Conservation (phyloP, 192 early-diverging fungal genomes). For the Haplosporangium gracile region DNA sequence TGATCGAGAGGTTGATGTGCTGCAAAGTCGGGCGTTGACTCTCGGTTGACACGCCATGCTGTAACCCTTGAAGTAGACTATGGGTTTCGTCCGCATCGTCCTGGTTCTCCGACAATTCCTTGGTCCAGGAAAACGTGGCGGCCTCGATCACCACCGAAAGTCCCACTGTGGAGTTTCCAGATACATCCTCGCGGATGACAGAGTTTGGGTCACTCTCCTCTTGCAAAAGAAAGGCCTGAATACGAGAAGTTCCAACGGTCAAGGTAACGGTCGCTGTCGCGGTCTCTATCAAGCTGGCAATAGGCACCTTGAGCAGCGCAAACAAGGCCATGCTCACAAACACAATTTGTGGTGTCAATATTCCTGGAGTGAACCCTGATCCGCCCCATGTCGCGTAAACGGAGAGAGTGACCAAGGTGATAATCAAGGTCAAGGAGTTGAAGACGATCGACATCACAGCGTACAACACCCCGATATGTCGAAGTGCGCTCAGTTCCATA, state of each 20-base stretch:
- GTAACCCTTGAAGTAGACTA: not conserved
- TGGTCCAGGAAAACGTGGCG: conserved; percentile 14
- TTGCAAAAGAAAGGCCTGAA: conserved; percentile 29
- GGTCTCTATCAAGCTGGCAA: conserved; percentile 66
- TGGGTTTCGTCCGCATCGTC: conserved; percentile 18
- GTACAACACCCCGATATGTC: not conserved
- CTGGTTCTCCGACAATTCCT: not conserved
- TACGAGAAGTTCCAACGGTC: conserved; percentile 60
- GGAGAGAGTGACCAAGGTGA: conserved; percentile 18
- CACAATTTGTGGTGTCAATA: conserved; percentile 56
- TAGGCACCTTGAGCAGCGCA: conserved; percentile 68
- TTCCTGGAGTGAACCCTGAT: conserved; percentile 20
- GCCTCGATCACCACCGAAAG: conserved; percentile 6
- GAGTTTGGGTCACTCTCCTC: conserved; percentile 25
- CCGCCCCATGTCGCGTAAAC: conserved; percentile 36
- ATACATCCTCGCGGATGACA: not conserved
- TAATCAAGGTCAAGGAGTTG: conserved; percentile 19
- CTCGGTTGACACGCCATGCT: not conserved
- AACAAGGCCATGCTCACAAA: conserved; percentile 77
- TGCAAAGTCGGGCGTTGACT: conserved; percentile 32
- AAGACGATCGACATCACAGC: conserved; percentile 26
- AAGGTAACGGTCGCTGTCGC: conserved; percentile 65
- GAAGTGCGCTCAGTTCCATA: not conserved
- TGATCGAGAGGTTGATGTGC: conserved; percentile 55
- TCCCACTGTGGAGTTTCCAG: not conserved